Evolutionary conservation across 148 eudicot species (phyloP), one percentile per base, ranked within the genome.

Genomic region (Agrostemma githago): DNA sequence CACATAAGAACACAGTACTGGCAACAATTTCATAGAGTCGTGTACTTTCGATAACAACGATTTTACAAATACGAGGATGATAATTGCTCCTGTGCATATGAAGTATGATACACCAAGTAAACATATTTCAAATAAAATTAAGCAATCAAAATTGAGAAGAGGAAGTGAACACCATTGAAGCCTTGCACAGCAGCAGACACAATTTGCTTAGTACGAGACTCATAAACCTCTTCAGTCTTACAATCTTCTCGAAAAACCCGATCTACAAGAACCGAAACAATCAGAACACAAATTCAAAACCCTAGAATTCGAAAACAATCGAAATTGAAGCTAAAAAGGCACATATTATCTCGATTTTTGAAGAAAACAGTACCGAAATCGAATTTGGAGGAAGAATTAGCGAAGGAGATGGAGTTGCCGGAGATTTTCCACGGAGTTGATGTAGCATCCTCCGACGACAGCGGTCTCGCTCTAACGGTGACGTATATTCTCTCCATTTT

Each of bases 401-500:
- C 76, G 76, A 72, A 80, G 34, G 69, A 73, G 44, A 92, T 95
- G 61, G 90, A 80, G 61, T 92, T 92, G 58, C 85, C 93, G 58
- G 88, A 86, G 73, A 95, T 86, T 39, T 89, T 84, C 97, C 98
- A 95, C 0, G 97, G 97, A 76, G 89, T 92, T 0, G 85, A 82
- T 74, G 85, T 92, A 0, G 87, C 89, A 3, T 95, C 98, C 71
- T 95, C 97, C 7, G 81, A 43, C 3, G 96, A 85, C 4, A 95
- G 86, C 3, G 98, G 98, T 51, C 97, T 77, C 7, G 96, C 86
- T 75, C 98, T 82, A 68, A 95, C 98, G 0, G 97, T 81, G 0
- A 95, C 97, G 72, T 95, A 86, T 5, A 95, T 95, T 63, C 97
- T 84, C 81, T 95, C 97, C 98, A 95, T 95, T 43, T 51, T 65